These are phyloP conservation scores for Venturia pyrina DNA, from an alignment of 2,329 filamentous ascomycete genomes.

Conservation along the genomic window DNA sequence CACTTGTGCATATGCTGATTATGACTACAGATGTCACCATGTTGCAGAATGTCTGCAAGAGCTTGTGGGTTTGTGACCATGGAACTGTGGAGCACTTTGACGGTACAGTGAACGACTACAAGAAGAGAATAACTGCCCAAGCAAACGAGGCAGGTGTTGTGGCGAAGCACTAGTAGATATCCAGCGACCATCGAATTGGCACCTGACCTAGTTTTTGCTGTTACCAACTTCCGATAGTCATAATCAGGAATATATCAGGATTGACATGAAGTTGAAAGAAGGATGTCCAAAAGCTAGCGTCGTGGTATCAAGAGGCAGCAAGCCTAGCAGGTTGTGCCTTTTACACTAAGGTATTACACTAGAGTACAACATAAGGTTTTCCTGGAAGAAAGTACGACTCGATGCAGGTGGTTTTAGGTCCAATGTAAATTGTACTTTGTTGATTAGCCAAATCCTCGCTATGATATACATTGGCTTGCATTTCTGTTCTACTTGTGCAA, in stretches of 20 bases:
- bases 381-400: neutral
- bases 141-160: constrained; percentile 84
- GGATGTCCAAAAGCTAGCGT: neutral
- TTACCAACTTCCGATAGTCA: neutral
- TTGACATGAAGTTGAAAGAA: neutral
- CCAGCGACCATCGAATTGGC: neutral
- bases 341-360: neutral
- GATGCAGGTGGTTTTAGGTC: neutral
- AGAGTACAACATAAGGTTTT: neutral
- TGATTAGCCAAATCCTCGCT: neutral
- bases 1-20: constrained; percentile 94
- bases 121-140: constrained; percentile 88
- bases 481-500: neutral
- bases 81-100: constrained; percentile 94
- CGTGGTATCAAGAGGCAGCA: neutral
- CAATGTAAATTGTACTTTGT: neutral
- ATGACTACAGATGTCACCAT: constrained; percentile 99
- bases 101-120: constrained; percentile 91
- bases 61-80: constrained; percentile 90
- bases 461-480: neutral
- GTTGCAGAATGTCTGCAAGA: constrained; percentile 90
- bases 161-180: neutral
- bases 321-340: neutral
- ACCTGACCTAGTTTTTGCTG: too few species aligned
- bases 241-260: neutral